These are phyloP conservation scores for Ambispora gerdemannii DNA, from an alignment of 192 early-diverging fungal genomes.

Conservation along the genomic window DNA sequence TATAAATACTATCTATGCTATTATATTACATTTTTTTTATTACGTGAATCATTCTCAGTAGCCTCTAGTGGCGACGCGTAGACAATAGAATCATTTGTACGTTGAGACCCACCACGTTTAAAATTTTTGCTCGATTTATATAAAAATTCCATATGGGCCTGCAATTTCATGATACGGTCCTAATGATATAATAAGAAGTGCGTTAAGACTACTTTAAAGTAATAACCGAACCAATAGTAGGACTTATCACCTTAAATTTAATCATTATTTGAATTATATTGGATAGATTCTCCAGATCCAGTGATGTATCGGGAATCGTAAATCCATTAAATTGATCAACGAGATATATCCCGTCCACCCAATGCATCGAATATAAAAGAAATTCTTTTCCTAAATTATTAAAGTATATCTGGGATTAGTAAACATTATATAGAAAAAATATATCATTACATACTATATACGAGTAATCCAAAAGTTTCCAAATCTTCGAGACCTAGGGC, in stretches of 20 bases:
- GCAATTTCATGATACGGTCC: constrained; percentile 12
- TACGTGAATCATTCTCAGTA: too few relatives aligned
- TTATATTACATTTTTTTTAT: too few relatives aligned
- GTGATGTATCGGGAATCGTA: constrained; percentile 26
- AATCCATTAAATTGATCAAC: constrained; percentile 26
- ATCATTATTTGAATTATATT: constrained; percentile 18
- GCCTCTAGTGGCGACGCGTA: neutral
- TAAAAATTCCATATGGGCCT: constrained; percentile 6
- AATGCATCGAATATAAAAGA: constrained; percentile 28
- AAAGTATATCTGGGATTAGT: constrained; percentile 24
- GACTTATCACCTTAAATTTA: constrained; percentile 18
- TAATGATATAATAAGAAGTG: constrained; percentile 8
- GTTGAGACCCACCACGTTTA: constrained; percentile 11
- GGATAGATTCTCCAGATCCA: constrained; percentile 23
- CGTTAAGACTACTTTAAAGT: constrained; percentile 2
- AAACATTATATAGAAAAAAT: constrained; percentile 25
- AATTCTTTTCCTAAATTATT: constrained; percentile 28
- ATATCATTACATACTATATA: constrained; percentile 24
- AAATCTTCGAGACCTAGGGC: constrained; percentile 21
- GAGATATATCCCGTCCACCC: constrained; percentile 23
- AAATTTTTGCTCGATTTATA: constrained; percentile 12
- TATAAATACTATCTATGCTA: too few relatives aligned
- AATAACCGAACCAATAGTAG: constrained; percentile 21
- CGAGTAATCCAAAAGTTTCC: constrained; percentile 27
- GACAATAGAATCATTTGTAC: constrained; percentile 13